Evolutionary conservation across 2,329 filamentous ascomycete genomes (phyloP), one percentile per base, ranked within the genome.

Genomic region (Kalaharituber pfeilii): DNA sequence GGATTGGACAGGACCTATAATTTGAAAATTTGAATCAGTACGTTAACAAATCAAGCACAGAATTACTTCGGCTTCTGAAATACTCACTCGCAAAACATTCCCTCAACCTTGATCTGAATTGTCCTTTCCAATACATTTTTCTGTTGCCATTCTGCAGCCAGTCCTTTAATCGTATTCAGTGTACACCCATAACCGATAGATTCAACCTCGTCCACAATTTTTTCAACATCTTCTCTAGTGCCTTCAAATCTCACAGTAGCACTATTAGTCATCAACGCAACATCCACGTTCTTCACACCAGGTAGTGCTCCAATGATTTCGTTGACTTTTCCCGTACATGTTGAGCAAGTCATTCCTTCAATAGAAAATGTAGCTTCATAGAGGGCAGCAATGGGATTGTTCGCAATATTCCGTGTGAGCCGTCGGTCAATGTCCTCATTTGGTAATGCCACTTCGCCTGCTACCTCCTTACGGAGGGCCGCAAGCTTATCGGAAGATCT

Each of bases 271-370:
- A 86, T 72, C 8, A 86, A 70, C 60, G 79, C 83, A 62, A 86
- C 76, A 1, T 70, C 70, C 39, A 77, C 72, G 4, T 75, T 73
- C 50, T 72, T 70, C 25, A 86, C 70, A 70, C 75, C 81, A 4
- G 75, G 71, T 22, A 73, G 67, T 57, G 77, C 75, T 49, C 75
- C 69, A 33, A 86, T 66, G 58, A 76, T 75, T 5, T 74, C 69
- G 11, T 75, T 79, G 60, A 86, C 77, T 36, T 73, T 72, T 63
- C 80, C 80, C 52, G 74, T 73, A 63, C 83, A 87, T 11, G 80
- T 75, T 13, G 79, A 77, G 65, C 83, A 86, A 3, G 79, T 84
- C 82, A 87, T 86, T 52, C 82, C 82, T 26, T 74, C 77, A 39
- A 87, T 73, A 20, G 79, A 76, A n/a, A 80, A 59, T 0, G 69